Base-by-base conservation (phyloP, 805 yeast species). In the Starmerella apis region DNA sequence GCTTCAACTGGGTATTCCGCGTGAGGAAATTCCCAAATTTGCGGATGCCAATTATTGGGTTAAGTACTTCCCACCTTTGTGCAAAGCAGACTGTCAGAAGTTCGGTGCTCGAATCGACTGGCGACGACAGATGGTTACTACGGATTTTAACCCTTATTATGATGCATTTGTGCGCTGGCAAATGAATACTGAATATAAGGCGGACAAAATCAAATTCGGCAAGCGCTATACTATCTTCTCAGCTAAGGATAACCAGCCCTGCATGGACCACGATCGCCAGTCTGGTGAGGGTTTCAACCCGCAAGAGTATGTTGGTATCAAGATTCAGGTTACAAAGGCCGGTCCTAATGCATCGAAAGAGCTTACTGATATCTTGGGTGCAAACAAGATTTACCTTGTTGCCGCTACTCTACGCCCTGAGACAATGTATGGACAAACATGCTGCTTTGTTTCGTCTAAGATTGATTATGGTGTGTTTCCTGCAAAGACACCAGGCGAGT, bases 361-460 rank as follows among this genome's bases (percentile, higher is more conserved):
- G 22, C 62, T 78, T 23, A 71, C 68, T 43, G 61, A 67, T 42
- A 66, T 73, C 19, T 74, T 69, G 24, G 59, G 65, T 23, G 71
- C 68, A 52, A 86, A 84, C 71, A 83, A 80, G 60, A 73, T 87
- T 25, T 86, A 66, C 71, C 73, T 92, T 54, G 86, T 92, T 45
- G 98, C 98, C 52, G 97, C 97, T 25, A 92, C 98, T 60, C 78
- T 92, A 64, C 81, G 98, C 72, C 96, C 98, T 28, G 98, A 92
- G 72, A 92, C 98, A 59, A 86, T 92, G 96, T 88, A 88, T 64
- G 97, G 96, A 56, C 97, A 92, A 74, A 86, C 96, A 4, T 86
- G 95, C 75, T 88, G 96, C 76, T 92, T 90, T 62, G 97, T 92
- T 22, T 85, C 95, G 25, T 96, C 97, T 65, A 86, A 84, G 72